A percentile compares a stretch with the other conserved stretches of the same genome.
These are phyloP conservation scores for Rhizopus sp. DNA, from an alignment of 371 early-diverging fungal genomes.

Conservation along the genomic window DNA sequence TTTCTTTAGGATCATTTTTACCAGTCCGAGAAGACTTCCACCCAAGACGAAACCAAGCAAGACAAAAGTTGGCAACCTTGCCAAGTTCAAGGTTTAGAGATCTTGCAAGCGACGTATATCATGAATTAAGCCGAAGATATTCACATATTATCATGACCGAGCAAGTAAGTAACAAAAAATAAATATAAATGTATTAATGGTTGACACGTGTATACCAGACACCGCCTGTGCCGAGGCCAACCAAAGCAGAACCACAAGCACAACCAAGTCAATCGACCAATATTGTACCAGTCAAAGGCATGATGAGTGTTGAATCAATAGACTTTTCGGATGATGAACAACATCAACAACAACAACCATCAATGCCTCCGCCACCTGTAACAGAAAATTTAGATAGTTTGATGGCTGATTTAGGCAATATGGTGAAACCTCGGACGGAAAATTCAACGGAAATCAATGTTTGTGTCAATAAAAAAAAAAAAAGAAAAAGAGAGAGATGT, in stretches of 20 bases:
- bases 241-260: slow-evolving; percentile 19
- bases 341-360: neutral
- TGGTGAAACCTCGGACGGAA: slow-evolving; percentile 47
- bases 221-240: slow-evolving; percentile 38
- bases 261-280: slow-evolving; percentile 48
- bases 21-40: slow-evolving; percentile 84
- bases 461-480: neutral
- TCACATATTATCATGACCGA: slow-evolving; percentile 50
- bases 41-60: slow-evolving; percentile 95
- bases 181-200: neutral
- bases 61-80: slow-evolving; percentile 94
- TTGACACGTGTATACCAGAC: neutral
- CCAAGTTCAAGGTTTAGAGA: slow-evolving; percentile 86
- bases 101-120: slow-evolving; percentile 89
- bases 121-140: slow-evolving; percentile 78
- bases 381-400: slow-evolving; percentile 59
- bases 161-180: slow-evolving; percentile 20
- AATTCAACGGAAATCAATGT: slow-evolving; percentile 2
- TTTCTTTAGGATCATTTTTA: slow-evolving; percentile 80
- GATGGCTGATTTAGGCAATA: slow-evolving; percentile 83
- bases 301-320: slow-evolving; percentile 43
- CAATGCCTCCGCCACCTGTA: slow-evolving; percentile 1
- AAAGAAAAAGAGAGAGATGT: neutral
- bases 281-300: slow-evolving; percentile 54
- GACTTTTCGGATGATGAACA: slow-evolving; percentile 31